Conservation (phyloP, 73 alveolate species). For the Stentor roeselii region DNA sequence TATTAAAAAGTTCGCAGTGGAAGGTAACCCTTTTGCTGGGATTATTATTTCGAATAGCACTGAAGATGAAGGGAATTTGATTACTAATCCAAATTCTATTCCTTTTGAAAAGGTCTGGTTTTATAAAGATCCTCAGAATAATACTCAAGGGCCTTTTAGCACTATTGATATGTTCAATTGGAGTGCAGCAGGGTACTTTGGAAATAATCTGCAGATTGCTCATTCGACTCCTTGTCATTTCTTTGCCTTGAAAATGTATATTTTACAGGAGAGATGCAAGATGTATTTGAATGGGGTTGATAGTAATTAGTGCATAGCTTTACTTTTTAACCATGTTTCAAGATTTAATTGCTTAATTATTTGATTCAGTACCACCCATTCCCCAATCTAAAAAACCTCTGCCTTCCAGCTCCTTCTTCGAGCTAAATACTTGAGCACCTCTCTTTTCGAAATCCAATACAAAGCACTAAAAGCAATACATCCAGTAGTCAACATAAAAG, state of each 20-base stretch:
- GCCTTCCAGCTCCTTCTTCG: too few species aligned
- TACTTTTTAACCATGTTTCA: too few species aligned
- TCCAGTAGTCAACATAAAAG: background rate
- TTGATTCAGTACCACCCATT: too few species aligned
- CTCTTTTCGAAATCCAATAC: too few species aligned
- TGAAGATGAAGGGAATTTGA: background rate
- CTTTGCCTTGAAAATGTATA: background rate
- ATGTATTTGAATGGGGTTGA: background rate
- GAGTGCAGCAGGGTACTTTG: conserved; percentile 30
- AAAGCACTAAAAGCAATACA: background rate
- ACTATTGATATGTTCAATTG: conserved; percentile 20
- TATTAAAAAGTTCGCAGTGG: background rate
- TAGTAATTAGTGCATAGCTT: too few species aligned
- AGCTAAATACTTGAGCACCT: too few species aligned
- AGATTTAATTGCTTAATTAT: too few species aligned
- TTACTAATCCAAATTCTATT: conserved; percentile 14
- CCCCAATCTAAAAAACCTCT: too few species aligned
- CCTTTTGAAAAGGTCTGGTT: conserved; percentile 27
- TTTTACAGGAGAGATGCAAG: background rate
- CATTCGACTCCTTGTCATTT: conserved; percentile 10
- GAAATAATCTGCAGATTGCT: conserved; percentile 25
- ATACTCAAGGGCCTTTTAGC: conserved; percentile 23
- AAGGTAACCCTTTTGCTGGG: conserved; percentile 16
- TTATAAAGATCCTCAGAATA: conserved; percentile 28
- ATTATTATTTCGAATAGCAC: background rate